phyloP scores from a whole-genome alignment of 1,284 basidiomycete genomes.

The Rhodotorula sp. region DNA sequence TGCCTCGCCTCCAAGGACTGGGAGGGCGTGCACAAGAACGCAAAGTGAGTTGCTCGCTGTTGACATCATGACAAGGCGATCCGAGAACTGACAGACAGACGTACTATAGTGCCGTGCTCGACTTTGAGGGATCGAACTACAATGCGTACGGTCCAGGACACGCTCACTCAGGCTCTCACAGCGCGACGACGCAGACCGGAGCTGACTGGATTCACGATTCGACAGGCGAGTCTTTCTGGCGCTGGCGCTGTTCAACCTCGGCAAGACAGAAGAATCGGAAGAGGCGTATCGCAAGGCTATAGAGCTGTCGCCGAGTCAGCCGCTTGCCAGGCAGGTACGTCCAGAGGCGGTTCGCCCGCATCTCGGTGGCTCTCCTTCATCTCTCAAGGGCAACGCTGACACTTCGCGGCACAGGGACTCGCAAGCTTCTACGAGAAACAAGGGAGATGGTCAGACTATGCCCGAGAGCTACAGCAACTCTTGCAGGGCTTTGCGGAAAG shows the following conservation, averaged over 20 bases:
- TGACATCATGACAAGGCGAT: background rate
- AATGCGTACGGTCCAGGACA: constrained; percentile 35
- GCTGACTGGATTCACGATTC: background rate
- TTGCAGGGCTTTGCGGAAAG: constrained; percentile 45
- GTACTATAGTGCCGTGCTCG: constrained; percentile 35
- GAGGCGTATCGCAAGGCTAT: constrained; percentile 57
- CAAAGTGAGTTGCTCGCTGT: constrained; percentile 63
- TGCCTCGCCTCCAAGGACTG: constrained; percentile 74
- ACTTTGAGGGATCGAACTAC: constrained; percentile 43
- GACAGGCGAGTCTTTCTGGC: constrained; percentile 77
- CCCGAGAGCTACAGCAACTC: constrained; percentile 44
- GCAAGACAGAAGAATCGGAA: constrained; percentile 70
- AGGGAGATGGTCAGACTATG: constrained; percentile 46
- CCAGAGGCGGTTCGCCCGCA: background rate
- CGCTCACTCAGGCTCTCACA: background rate
- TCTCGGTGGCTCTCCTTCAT: background rate
- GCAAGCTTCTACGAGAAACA: constrained; percentile 49
- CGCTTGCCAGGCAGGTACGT: constrained; percentile 49
- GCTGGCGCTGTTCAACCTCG: constrained; percentile 69
- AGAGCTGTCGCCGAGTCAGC: constrained; percentile 44
- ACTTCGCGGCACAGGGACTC: constrained; percentile 44
- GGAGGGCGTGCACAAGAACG: constrained; percentile 68
- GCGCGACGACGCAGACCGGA: background rate
- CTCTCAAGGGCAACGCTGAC: background rate
- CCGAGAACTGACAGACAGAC: background rate